Conservation (phyloP, 2,329 filamentous ascomycete genomes). For the Colletotrichum somersetense region DNA sequence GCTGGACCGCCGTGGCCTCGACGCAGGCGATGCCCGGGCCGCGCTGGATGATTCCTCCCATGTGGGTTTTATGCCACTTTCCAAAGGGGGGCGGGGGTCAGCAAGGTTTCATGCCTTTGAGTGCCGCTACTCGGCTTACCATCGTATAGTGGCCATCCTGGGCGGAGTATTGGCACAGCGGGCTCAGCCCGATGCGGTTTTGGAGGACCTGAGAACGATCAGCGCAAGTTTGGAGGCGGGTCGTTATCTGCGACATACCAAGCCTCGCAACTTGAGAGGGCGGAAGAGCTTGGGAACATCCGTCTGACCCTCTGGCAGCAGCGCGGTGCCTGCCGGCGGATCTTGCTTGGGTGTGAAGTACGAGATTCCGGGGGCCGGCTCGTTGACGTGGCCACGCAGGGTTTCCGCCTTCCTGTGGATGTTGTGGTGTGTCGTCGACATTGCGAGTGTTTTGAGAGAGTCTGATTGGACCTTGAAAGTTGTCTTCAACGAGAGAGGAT, state of each 20-base stretch:
- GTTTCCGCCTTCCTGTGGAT: not conserved
- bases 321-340: slow-evolving; percentile 8
- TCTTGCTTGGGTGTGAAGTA: slow-evolving; percentile 13
- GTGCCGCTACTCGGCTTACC: not conserved
- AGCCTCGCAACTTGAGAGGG: slow-evolving; percentile 57
- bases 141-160: slow-evolving; percentile 48
- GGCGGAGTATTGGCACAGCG: slow-evolving; percentile 61
- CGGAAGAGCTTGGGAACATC: slow-evolving; percentile 52
- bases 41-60: slow-evolving; percentile 52
- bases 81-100: not conserved
- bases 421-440: slow-evolving; percentile 10
- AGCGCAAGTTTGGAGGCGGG: not conserved
- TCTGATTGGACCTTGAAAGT: not conserved
- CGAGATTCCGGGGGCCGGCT: not conserved
- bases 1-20: slow-evolving; percentile 76
- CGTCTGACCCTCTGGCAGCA: slow-evolving; percentile 5
- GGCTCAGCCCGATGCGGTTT: slow-evolving; percentile 60
- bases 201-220: not conserved
- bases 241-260: slow-evolving; percentile 51
- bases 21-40: slow-evolving; percentile 73
- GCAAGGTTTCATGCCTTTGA: not conserved
- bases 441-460: not conserved
- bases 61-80: slow-evolving; percentile 57
- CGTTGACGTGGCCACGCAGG: not conserved
- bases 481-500: not conserved